These are phyloP conservation scores for Chrysanthemum lavandulifolium DNA, from an alignment of 129 eudicot genomes.

Conservation along the genomic window DNA sequence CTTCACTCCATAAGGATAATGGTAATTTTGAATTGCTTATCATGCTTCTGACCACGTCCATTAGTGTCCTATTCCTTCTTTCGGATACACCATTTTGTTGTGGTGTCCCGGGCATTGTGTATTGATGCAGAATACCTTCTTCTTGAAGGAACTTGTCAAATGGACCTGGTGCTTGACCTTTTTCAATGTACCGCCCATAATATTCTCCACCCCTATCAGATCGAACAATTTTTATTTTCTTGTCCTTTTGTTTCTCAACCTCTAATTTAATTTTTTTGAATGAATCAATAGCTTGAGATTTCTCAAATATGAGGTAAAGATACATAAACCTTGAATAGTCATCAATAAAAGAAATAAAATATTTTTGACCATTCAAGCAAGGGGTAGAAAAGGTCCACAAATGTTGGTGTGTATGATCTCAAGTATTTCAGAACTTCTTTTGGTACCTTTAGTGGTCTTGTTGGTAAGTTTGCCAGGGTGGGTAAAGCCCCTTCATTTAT, in stretches of 20 bases:
- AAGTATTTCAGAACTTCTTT: background rate
- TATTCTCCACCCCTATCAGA: background rate
- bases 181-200: background rate
- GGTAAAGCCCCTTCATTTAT: background rate
- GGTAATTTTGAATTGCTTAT: background rate
- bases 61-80: background rate
- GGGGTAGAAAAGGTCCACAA: background rate
- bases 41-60: slow-evolving; percentile 1
- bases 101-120: background rate
- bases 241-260: slow-evolving; percentile 1
- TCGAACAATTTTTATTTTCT: background rate
- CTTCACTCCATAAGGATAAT: background rate
- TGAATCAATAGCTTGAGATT: background rate
- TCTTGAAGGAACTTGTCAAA: background rate
- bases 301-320: background rate
- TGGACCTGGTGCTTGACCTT: background rate
- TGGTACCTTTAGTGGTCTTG: background rate
- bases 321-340: background rate
- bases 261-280: background rate
- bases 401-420: background rate
- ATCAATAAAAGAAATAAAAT: background rate
- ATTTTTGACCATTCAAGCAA: background rate
- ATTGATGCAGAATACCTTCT: background rate
- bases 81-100: background rate
- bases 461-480: background rate